Base-by-base conservation (phyloP, 2,329 filamentous ascomycete species). In the Aspergillus sp. region DNA sequence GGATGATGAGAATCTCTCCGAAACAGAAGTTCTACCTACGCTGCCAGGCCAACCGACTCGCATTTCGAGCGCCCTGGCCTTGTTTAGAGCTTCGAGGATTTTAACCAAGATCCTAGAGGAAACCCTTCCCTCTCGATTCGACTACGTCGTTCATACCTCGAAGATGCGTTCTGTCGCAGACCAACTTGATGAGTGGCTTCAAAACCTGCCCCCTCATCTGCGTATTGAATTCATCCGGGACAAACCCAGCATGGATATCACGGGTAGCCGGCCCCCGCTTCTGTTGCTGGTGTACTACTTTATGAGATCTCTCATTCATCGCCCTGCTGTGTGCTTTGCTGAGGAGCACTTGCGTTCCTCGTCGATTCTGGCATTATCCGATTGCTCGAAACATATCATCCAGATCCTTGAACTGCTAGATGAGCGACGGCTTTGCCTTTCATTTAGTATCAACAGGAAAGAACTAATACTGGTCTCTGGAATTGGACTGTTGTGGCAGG, bases 1-100 rank as follows among this genome's bases (percentile, higher is more conserved):
- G 20, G 95, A 98, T 66, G 95, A 98, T 70, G 95, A 98, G 74
- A 96, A 97, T 74, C 87, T 98, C 50, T 96, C 90, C 1, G 91
- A 97, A 71, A 90, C 91, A 64, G 93, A 93, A 0, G 96, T 96
- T 72, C 84, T 95, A 68, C 91, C 93, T 4, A 92, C 90, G 15
- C 83, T 96, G 18, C 93, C 93, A 5, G 93, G 93, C 57, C 93
- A 98, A 73, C 90, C 85, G 48, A 97, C 93, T 32, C 90, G 92
- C 60, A 81, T 98, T 18, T 98, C 93, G 0, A 96, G 89, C 67
- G 93, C 93, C 1, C 78, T 98, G 30, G 93, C 93, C 2, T 81
- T 99, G 3, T 97, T 98, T 81, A 85, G 87, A 24, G 85, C 85
- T 18, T 86, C 90, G 8, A 87, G 90, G 39, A 89, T 98, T 45